These are phyloP conservation scores for Fraxinus sp. DNA, from an alignment of 305 asterid genomes.

Conservation along the genomic window DNA sequence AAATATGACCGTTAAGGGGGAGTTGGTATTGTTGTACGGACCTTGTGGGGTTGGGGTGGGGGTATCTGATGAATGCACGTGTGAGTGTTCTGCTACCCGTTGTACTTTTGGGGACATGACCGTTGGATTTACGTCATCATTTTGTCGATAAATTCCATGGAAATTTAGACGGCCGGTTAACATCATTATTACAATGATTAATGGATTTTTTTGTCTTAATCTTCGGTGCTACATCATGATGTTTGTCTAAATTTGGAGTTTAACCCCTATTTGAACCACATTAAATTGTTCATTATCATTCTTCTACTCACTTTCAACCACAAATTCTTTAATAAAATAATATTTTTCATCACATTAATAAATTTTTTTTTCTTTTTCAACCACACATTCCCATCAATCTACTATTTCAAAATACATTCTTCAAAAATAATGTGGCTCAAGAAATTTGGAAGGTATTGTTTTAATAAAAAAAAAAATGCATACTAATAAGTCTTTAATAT, in stretches of 20 bases:
- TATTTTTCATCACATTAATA: too few species aligned
- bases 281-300: too few species aligned
- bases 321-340: too few species aligned
- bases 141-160: not conserved
- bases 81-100: conserved; percentile 43
- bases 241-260: not conserved
- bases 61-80: conserved; percentile 56
- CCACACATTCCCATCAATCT: too few species aligned
- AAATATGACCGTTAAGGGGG: conserved; percentile 70
- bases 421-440: not conserved
- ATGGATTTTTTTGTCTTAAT: not conserved
- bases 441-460: not conserved
- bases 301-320: too few species aligned
- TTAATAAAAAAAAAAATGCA: not conserved
- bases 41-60: conserved; percentile 1
- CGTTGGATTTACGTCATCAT: conserved; percentile 46
- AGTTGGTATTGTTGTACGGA: conserved; percentile 48
- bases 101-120: conserved; percentile 41
- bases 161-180: conserved; percentile 22
- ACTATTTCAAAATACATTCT: too few species aligned
- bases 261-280: too few species aligned
- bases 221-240: not conserved
- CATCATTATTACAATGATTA: conserved; percentile 10
- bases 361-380: too few species aligned
- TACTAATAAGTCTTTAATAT: not conserved